phyloP scores from a whole-genome alignment of 768 basidiomycete genomes.

The Mycena chlorophos region DNA sequence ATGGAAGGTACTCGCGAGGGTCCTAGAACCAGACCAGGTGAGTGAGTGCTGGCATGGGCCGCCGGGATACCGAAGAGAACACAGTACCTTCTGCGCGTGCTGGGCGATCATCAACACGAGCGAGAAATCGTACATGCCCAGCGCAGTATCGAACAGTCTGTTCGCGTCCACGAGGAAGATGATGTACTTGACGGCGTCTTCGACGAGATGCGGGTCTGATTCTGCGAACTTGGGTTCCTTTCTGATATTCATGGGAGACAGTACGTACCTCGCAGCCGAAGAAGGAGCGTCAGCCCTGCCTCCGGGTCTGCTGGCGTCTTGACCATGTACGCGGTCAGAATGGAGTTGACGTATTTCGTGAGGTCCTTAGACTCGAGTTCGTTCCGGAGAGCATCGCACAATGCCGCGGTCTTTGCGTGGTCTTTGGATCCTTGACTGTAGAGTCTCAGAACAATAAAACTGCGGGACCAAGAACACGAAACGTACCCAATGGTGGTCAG shows the following conservation, averaged over 20 bases:
- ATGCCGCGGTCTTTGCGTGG: slow-evolving; percentile 56
- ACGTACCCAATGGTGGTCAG: slow-evolving; percentile 80
- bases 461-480: not conserved
- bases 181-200: slow-evolving; percentile 97
- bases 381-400: slow-evolving; percentile 76
- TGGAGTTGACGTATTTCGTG: slow-evolving; percentile 83
- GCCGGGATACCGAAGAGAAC: not conserved
- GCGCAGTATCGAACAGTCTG: slow-evolving; percentile 85
- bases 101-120: slow-evolving; percentile 95
- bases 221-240: slow-evolving; percentile 35
- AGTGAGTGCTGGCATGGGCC: too few relatives aligned
- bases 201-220: slow-evolving; percentile 71
- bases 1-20: slow-evolving; percentile 95
- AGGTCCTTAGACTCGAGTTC: slow-evolving; percentile 74
- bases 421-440: slow-evolving; percentile 60
- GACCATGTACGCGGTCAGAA: slow-evolving; percentile 90
- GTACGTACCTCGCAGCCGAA: slow-evolving; percentile 71
- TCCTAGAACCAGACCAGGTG: slow-evolving; percentile 56
- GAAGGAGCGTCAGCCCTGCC: slow-evolving; percentile 71
- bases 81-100: slow-evolving; percentile 85
- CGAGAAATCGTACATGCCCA: slow-evolving; percentile 99
- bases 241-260: slow-evolving; percentile 1
- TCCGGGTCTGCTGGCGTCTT: slow-evolving; percentile 92
- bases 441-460: slow-evolving; percentile 1
- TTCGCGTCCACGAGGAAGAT: slow-evolving; percentile 97